Conservation (phyloP, 2,329 filamentous ascomycete species). For the Penicillium sp. region DNA sequence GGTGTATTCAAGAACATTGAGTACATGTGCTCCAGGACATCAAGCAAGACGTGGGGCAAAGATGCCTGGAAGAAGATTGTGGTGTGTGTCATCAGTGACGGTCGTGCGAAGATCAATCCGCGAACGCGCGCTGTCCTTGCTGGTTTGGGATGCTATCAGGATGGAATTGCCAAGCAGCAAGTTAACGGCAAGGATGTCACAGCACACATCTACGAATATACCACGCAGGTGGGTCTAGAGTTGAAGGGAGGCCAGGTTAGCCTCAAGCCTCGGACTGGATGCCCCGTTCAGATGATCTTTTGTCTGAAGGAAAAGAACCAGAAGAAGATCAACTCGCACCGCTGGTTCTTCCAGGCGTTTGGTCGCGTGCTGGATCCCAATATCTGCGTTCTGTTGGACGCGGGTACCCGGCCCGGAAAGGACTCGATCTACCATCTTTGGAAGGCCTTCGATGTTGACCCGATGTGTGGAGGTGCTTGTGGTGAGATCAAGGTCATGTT, state of each 20-base stretch:
- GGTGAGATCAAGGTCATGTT: slow-evolving; percentile 99
- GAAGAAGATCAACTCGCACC: slow-evolving; percentile 99
- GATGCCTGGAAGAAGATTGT: slow-evolving; percentile 99
- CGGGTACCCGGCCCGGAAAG: slow-evolving; percentile 85
- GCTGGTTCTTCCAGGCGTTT: slow-evolving; percentile 98
- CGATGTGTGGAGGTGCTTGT: slow-evolving; percentile 93
- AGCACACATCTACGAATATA: slow-evolving; percentile 84
- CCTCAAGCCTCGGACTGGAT: slow-evolving; percentile 69
- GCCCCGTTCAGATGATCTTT: slow-evolving; percentile 93
- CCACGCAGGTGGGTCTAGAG: slow-evolving; percentile 57
- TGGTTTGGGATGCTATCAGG: slow-evolving; percentile 91
- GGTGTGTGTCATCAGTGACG: slow-evolving; percentile 92
- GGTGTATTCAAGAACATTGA: slow-evolving; percentile 99
- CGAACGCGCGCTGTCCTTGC: slow-evolving; percentile 84
- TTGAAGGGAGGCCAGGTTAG: slow-evolving; percentile 84
- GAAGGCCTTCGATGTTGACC: slow-evolving; percentile 96
- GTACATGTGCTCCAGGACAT: slow-evolving; percentile 90
- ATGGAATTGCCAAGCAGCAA: slow-evolving; percentile 95
- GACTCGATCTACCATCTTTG: slow-evolving; percentile 96
- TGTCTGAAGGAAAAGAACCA: slow-evolving; percentile 99
- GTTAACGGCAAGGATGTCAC: slow-evolving; percentile 95
- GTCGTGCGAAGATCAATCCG: slow-evolving; percentile 91
- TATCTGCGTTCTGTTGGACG: slow-evolving; percentile 91
- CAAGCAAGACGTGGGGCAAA: slow-evolving; percentile 96
- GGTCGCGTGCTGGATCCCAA: slow-evolving; percentile 86